Conservation (phyloP, 2,329 filamentous ascomycete genomes). For the Furcasterigmium furcatum region DNA sequence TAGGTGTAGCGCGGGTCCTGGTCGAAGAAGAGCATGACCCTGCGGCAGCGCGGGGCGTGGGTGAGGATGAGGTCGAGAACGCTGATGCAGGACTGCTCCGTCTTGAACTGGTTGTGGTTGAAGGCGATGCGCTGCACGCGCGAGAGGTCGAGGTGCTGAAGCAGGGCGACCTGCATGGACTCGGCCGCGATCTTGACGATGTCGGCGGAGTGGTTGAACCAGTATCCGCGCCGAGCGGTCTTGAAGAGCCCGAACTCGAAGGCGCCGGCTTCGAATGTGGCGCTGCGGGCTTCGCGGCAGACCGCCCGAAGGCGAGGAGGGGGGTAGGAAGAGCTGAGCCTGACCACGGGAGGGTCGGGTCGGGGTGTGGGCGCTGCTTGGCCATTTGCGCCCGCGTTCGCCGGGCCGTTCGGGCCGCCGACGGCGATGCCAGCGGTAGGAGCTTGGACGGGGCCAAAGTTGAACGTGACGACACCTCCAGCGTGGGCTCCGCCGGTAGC, state of each 20-base stretch:
- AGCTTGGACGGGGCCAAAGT: background rate
- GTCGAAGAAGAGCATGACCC: conserved; percentile 9
- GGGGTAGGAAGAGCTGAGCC: background rate
- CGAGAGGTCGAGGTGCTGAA: conserved; percentile 7
- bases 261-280: conserved; percentile 6
- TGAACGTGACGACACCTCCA: no score
- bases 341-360: background rate
- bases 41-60: conserved; percentile 7
- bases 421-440: background rate
- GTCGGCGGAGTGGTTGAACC: conserved; percentile 12
- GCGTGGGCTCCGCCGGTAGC: background rate
- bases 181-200: conserved; percentile 7
- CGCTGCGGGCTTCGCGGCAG: conserved; percentile 9
- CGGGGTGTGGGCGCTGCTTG: background rate
- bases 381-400: background rate
- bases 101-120: conserved; percentile 7
- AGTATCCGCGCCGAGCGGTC: conserved; percentile 8
- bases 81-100: conserved; percentile 1
- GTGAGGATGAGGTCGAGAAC: conserved; percentile 6
- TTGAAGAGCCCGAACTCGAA: conserved; percentile 13
- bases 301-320: conserved; percentile 4
- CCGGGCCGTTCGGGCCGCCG: background rate
- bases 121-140: conserved; percentile 9
- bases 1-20: conserved; percentile 6
- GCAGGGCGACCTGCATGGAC: background rate